Conservation (phyloP, 305 asterid species). For the Fraxinus nigra region DNA sequence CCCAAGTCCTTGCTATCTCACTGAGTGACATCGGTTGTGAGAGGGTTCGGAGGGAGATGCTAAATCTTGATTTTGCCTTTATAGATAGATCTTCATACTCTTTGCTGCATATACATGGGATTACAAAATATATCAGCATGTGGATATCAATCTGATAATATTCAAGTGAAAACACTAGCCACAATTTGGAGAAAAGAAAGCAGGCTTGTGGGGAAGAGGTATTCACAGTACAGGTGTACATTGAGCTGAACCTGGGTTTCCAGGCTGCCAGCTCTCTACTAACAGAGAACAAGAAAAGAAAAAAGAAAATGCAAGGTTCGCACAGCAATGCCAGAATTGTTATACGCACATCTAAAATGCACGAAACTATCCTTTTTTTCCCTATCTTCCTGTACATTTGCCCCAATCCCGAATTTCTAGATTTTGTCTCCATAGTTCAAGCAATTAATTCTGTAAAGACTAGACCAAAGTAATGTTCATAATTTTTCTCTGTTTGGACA, state of each 20-base stretch:
- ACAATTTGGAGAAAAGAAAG: neutral
- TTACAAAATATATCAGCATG: neutral
- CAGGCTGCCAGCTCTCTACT: neutral
- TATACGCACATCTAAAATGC: neutral
- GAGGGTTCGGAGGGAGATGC: constrained; percentile 70
- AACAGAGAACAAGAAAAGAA: neutral
- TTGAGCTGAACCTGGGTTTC: neutral
- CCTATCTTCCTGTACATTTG: neutral
- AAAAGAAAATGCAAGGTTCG: neutral
- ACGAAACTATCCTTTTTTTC: neutral
- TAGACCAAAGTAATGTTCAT: neutral
- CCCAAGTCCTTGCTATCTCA: constrained; percentile 92
- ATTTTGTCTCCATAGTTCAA: neutral
- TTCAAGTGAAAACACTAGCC: neutral
- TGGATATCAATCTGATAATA: constrained; percentile 1
- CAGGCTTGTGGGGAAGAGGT: neutral
- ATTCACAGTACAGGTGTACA: neutral
- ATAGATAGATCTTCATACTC: constrained; percentile 81
- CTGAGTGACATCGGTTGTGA: constrained; percentile 81
- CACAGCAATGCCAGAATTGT: neutral
- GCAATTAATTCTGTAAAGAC: neutral
- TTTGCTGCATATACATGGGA: constrained; percentile 44
- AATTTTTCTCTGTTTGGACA: neutral
- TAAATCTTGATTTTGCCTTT: constrained; percentile 76
- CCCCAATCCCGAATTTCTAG: neutral